Base-by-base conservation (phyloP, 768 basidiomycete species). In the Rhodotorula diobovata region DNA sequence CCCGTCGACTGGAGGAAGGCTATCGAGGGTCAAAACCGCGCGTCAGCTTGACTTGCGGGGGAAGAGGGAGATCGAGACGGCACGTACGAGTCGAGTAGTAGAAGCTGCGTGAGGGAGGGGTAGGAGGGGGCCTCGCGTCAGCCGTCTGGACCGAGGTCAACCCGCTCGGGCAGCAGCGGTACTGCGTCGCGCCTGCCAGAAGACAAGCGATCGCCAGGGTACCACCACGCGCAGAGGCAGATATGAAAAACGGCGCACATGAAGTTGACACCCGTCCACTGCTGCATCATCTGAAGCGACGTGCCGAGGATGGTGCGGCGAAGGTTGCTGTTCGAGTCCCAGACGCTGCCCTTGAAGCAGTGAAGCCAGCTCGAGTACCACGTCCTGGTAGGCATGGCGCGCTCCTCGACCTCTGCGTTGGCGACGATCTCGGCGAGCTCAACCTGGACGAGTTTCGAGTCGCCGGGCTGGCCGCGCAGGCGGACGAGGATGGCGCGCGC, bases 221-320 rank as follows among this genome's bases (percentile, higher is more conserved):
- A n/a, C n/a, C n/a, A n/a, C n/a, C n/a, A n/a, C n/a, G n/a, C n/a
- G n/a, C n/a, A n/a, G n/a, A n/a, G n/a, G n/a, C n/a, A n/a, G n/a
- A n/a, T n/a, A n/a, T n/a, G n/a, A n/a, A n/a, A n/a, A n/a, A n/a
- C n/a, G 12, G 37, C 56, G 23, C 14, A 39, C 56, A 64, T 67
- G 58, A 66, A 76, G 68, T 77, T 77, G 51, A 75, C 73, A 76
- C 81, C 76, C 58, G 90, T 92, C 79, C 90, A 85, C 60, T 66
- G 89, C 80, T 90, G 89, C 84, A 84, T 84, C 72, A 83, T 85
- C 78, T 94, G 91, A 73, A 93, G 76, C 79, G 87, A 86, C 75
- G 90, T 89, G 76, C 92, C 92, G 46, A 89, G 87, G 79, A 89
- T 83, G 30, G 89, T 91, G 70, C 90, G 87, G 77, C 88, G 85